These are phyloP conservation scores for Rutstroemia sp. DNA, from an alignment of 2,329 filamentous ascomycete genomes.

Conservation along the genomic window DNA sequence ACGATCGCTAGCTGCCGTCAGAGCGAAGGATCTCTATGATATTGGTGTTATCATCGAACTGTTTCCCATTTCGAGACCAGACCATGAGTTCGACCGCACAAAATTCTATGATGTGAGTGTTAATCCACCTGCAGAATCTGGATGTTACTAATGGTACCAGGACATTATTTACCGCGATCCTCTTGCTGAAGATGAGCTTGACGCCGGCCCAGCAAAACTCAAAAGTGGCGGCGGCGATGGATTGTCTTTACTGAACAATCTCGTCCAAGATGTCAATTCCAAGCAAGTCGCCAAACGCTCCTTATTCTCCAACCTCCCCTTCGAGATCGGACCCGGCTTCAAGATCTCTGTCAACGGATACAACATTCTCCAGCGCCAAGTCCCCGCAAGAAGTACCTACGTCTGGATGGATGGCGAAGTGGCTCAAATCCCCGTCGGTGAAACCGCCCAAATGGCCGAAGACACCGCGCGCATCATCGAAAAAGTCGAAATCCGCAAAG, in stretches of 20 bases:
- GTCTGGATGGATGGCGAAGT: slow-evolving; percentile 84
- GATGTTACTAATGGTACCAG: slow-evolving; percentile 35
- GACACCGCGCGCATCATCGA: slow-evolving; percentile 72
- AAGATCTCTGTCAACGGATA: slow-evolving; percentile 91
- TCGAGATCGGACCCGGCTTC: slow-evolving; percentile 80
- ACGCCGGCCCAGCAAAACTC: slow-evolving; percentile 45
- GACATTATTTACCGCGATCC: slow-evolving; percentile 86
- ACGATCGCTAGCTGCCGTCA: slow-evolving; percentile 70
- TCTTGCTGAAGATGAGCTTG: slow-evolving; percentile 59
- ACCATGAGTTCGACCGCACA: slow-evolving; percentile 66
- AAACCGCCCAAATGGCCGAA: slow-evolving; percentile 68
- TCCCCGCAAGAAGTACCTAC: slow-evolving; percentile 74
- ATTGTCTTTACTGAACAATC: slow-evolving; percentile 67
- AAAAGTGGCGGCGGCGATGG: slow-evolving; percentile 67
- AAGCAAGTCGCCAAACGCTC: slow-evolving; percentile 80
- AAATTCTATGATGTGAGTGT: slow-evolving; percentile 81
- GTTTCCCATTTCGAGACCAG: slow-evolving; percentile 73
- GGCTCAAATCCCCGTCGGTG: slow-evolving; percentile 68
- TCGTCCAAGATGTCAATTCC: slow-evolving; percentile 84
- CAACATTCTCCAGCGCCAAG: slow-evolving; percentile 78
- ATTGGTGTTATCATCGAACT: slow-evolving; percentile 86
- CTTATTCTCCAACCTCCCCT: slow-evolving; percentile 76
- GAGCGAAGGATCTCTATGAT: slow-evolving; percentile 93
- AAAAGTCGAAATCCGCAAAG: slow-evolving; percentile 77
- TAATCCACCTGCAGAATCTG: neutral